Evolutionary conservation across 2,329 filamentous ascomycete genomes (phyloP), one percentile per base, ranked within the genome.

Genomic region (Bipolaris victoriae): DNA sequence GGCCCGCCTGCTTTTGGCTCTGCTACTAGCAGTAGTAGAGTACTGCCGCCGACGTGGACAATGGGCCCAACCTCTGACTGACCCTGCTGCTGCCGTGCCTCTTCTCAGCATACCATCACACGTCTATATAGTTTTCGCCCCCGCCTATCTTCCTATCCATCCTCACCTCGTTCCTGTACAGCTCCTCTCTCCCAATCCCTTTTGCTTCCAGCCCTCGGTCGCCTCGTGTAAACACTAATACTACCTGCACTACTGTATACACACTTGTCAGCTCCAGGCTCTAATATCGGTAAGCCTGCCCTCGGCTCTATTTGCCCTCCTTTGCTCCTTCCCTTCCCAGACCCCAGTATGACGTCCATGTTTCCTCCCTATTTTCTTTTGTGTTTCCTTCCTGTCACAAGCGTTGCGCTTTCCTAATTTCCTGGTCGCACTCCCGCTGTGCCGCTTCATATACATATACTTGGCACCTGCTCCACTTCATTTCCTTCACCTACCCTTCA

Each of bases 61-160:
- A 57, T 31, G 36, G 52, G 45, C 54, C 61, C 59, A 64, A 58
- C 61, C 59, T 51, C 61, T 52, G 51, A 33, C 20, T 3, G 20
- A 20, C 36, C 54, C 55, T 52, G 56, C 63, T 60, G 63, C 55
- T 52, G 56, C 63, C 60, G 63, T 51, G 63, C 63, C 58, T 59
- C 55, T 43, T 43, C 31, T 24, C 35, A 46, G 13, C 44, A 6
- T 9, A 20, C 18, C 13, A 13, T 7, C 39, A 49, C 24, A 13
- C 36, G 26, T 49, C 49, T 61, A 58, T 65, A 65, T 65, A 62
- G 55, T 51, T 52, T 56, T 60, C 61, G 50, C 53, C 41, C 48
- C 57, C 52, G 47, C 51, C 49, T 26, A 50, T 49, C 33, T 22
- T 22, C 11, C 24, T 31, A 26, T 13, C 9, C 11, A 29, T 48